Conservation (phyloP, 2,329 filamentous ascomycete genomes). For the Phoma herbarum region DNA sequence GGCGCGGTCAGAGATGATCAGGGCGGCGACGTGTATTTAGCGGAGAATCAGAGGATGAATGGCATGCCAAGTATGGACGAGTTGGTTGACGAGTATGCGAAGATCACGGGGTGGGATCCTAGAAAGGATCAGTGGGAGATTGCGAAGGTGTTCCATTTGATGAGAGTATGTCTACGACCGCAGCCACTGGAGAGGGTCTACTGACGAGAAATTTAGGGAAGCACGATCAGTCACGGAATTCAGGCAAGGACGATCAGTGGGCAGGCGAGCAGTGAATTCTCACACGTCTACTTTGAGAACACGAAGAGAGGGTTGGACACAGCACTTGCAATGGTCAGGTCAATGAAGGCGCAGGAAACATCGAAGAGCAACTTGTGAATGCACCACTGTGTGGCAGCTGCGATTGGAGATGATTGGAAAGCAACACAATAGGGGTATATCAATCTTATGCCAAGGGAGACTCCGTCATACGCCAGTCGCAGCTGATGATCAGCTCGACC, state of each 20-base stretch:
- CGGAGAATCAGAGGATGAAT: slow-evolving; percentile 56
- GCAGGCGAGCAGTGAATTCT: slow-evolving; percentile 50
- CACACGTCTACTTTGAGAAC: slow-evolving; percentile 47
- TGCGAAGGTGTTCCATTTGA: slow-evolving; percentile 47
- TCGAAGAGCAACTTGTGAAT: slow-evolving; percentile 36
- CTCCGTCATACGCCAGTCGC: slow-evolving; percentile 10
- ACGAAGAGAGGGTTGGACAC: slow-evolving; percentile 45
- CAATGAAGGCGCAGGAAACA: slow-evolving; percentile 39
- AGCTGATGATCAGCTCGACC: background rate
- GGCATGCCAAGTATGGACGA: slow-evolving; percentile 71
- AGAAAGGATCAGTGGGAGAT: slow-evolving; percentile 46
- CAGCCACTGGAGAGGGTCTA: background rate
- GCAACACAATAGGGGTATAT: slow-evolving; percentile 17
- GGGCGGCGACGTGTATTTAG: slow-evolving; percentile 52
- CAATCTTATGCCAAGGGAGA: slow-evolving; percentile 19
- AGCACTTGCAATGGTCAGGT: slow-evolving; percentile 38
- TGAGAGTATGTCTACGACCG: slow-evolving; percentile 38
- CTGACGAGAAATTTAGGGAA: slow-evolving; percentile 32
- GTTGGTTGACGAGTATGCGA: slow-evolving; percentile 70
- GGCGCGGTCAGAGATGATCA: slow-evolving; percentile 35
- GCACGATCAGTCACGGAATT: slow-evolving; percentile 48
- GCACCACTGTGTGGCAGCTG: background rate
- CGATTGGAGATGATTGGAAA: background rate
- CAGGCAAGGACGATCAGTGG: slow-evolving; percentile 49
- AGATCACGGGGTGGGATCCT: slow-evolving; percentile 76